A percentile compares a stretch with the other conserved stretches of the same genome.
phyloP scores from a whole-genome alignment of 441 rosid species.

The Erysimum cheiri region DNA sequence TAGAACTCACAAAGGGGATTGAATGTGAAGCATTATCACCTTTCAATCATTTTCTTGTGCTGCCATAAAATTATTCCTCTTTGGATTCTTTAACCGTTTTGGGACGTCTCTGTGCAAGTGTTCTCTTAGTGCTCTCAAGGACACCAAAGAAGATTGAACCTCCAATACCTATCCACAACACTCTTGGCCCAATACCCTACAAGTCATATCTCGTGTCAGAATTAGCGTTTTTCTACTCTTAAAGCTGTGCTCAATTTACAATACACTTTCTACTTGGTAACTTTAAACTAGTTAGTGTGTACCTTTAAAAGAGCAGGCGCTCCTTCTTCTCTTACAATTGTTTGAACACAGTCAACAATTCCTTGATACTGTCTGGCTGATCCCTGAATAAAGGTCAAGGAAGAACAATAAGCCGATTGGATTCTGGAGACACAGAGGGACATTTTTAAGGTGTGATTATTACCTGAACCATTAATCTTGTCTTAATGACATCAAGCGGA shows the following conservation, averaged over 20 bases:
- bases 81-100: constrained; percentile 43
- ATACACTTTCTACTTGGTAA: neutral
- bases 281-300: constrained; percentile 7
- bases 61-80: constrained; percentile 41
- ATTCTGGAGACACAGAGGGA: constrained; percentile 16
- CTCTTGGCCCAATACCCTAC: constrained; percentile 76
- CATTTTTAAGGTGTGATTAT: constrained; percentile 24
- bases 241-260: neutral
- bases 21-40: constrained; percentile 16
- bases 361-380: constrained; percentile 83
- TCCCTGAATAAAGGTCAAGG: constrained; percentile 54
- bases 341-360: constrained; percentile 81
- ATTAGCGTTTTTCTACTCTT: neutral
- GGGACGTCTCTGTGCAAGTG: constrained; percentile 63
- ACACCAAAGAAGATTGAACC: constrained; percentile 80
- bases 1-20: constrained; percentile 9
- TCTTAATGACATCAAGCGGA: constrained; percentile 96
- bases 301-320: constrained; percentile 89
- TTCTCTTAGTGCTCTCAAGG: constrained; percentile 68
- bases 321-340: constrained; percentile 85
- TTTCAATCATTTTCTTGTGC: neutral
- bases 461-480: constrained; percentile 97
- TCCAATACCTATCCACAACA: constrained; percentile 80
- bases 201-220: constrained; percentile 8
- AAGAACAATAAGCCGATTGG: constrained; percentile 22